phyloP scores from a whole-genome alignment of 2,329 filamentous ascomycete species.

The Phialophora macrospora region DNA sequence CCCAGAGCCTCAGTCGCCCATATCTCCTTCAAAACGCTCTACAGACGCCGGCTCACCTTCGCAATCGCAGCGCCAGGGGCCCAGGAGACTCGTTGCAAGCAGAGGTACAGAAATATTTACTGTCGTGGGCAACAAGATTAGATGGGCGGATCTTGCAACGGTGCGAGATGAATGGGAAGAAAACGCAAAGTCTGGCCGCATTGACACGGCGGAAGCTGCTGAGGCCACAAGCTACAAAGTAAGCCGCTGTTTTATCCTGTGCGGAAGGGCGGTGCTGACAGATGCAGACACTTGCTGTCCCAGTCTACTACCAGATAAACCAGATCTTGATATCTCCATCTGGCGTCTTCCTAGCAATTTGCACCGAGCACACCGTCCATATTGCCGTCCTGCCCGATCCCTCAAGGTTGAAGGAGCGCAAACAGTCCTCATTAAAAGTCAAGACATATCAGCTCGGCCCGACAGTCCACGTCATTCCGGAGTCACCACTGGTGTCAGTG shows the following conservation, averaged over 20 bases:
- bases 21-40: conserved; percentile 43
- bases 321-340: conserved; percentile 85
- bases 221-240: conserved; percentile 51
- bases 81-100: conserved; percentile 71
- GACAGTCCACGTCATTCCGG: conserved; percentile 86
- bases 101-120: conserved; percentile 88
- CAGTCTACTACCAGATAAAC: conserved; percentile 79
- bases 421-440: conserved; percentile 72
- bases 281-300: conserved; percentile 67
- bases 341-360: conserved; percentile 75
- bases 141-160: conserved; percentile 84
- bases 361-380: conserved; percentile 86
- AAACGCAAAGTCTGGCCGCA: conserved; percentile 36
- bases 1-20: conserved; percentile 52
- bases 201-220: neutral
- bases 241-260: conserved; percentile 37
- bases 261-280: conserved; percentile 32
- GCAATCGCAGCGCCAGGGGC: conserved; percentile 45
- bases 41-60: conserved; percentile 43
- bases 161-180: conserved; percentile 69
- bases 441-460: conserved; percentile 92
- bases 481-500: conserved; percentile 77
- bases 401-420: conserved; percentile 72
- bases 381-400: conserved; percentile 83
- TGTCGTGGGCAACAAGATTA: conserved; percentile 83